Evolutionary conservation across 1,139 yeast species (phyloP), one percentile per base, ranked within the genome.

Genomic region (Yamadazyma triangularis): DNA sequence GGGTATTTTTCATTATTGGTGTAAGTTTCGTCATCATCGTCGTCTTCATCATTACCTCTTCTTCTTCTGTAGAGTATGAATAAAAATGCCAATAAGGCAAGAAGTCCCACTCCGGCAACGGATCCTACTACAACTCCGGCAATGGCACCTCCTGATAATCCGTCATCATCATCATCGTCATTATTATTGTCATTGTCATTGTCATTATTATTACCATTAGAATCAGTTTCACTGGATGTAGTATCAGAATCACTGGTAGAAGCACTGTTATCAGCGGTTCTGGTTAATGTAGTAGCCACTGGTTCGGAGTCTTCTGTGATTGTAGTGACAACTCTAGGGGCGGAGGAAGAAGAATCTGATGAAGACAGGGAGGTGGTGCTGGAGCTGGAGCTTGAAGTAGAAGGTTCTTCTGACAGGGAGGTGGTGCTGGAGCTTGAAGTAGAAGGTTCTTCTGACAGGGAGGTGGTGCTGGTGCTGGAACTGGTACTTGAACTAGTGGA

Each of bases 91-190:
- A 64, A 40, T 2, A 56, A 55, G 0, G 58, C 59, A 13, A 75
- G 31, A 4, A 69, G 22, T 2, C 63, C 47, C 1, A 64, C 65
- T 27, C 85, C 87, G 5, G 63, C 64, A 2, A 79, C 60, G 1
- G 69, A 61, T n/a, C 88, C 88, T 29, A 81, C 67, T 2, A 75
- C 85, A 9, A 79, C 73, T 28, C 88, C 89, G 1, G 82, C 88
- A 41, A 79, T 78, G n/a, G 80, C 80, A 14, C 91, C 91, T 5
- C 72, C 68, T 5, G 77, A 65, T 24, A 76, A 39, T 8, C 60
- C 47, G 23, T 47, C 49, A 4, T 29, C 27, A 8, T 19, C 15
- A 8, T 45, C 25, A 9, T 15, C 19, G 15, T 25, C 19, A 2
- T 33, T 21, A 11, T 31, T 23, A 8, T 29, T 25, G 29, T 31